A percentile compares a stretch with the other conserved stretches of the same genome.
Evolutionary conservation across 352 stramenopile genomes (phyloP).

Genomic region (Phytophthora ramorum): DNA sequence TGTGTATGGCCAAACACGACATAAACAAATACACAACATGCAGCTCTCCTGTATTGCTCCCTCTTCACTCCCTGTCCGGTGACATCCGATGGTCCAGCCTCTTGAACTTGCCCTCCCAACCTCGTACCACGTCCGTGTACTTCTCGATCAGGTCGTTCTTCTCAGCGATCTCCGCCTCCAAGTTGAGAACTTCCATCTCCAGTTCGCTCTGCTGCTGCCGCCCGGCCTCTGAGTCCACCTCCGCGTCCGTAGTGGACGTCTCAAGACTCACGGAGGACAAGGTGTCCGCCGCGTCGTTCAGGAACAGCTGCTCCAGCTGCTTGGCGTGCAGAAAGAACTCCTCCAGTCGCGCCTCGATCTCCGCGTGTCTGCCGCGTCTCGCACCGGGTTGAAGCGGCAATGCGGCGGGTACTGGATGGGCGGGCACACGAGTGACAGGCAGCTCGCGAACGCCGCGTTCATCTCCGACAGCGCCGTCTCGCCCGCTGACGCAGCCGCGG

Average conservation of each 20-base stretch:
- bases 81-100: constrained; percentile 73
- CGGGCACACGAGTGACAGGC: constrained; percentile 75
- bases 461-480: constrained; percentile 65
- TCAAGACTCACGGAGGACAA: constrained; percentile 26
- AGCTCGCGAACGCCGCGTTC: constrained; percentile 80
- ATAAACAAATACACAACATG: constrained; percentile 24
- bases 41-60: constrained; percentile 7
- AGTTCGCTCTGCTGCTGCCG: constrained; percentile 56
- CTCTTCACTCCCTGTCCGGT: constrained; percentile 54
- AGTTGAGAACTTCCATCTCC: constrained; percentile 76
- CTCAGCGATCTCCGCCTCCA: constrained; percentile 79
- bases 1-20: background rate
- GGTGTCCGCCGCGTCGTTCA: constrained; percentile 41
- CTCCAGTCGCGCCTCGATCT: constrained; percentile 74
- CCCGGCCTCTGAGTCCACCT: constrained; percentile 10
- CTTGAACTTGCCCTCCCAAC: constrained; percentile 89
- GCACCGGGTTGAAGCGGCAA: constrained; percentile 85
- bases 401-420: constrained; percentile 87
- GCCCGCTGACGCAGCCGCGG: constrained; percentile 23
- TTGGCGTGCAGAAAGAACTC: constrained; percentile 86
- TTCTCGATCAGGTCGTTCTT: constrained; percentile 90
- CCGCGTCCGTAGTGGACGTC: constrained; percentile 1
- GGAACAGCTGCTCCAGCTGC: constrained; percentile 80
- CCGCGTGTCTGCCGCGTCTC: constrained; percentile 79
- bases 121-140: constrained; percentile 82